Base-by-base conservation (phyloP, 176 grass and related monocot genomes). In the Coix lacrymajobi region DNA sequence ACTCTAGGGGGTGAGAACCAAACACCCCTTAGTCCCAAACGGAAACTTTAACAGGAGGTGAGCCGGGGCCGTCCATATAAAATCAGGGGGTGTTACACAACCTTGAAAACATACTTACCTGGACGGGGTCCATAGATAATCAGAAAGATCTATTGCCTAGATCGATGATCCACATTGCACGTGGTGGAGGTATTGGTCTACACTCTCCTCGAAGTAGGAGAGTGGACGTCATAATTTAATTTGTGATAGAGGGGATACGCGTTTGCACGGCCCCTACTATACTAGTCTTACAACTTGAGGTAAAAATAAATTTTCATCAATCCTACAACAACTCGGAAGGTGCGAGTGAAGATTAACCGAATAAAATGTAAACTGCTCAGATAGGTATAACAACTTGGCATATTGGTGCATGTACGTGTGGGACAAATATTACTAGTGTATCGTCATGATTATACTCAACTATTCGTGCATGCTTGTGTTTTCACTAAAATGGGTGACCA, bases 221-320 rank as follows among this genome's bases (percentile, higher is more conserved):
- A 92, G 51, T 89, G 83, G 83, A 84, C 24, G 75, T 92, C 69
- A 8, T 89, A 93, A 93, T 15, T 15, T 2, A 33, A 2, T 92
- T 93, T 93, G 72, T 93, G 58, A 0, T 1, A 75, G 58, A 39
- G 34, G 75, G 84, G 91, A 81, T 88, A 85, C 10, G 78, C 43
- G 82, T 90, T 3, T 43, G 82, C 88, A 62, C 68, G 68, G 52
- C 85, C 78, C 77, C 43, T 16, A 46, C 4, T 10, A 39, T 73
- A 25, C 52, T 22, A n/a, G 1, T 8, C 2, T 22, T 22, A 8
- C 2, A 56, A 56, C 12, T 29, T 12, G 2, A 40, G 39, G 7
- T 45, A n/a, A n/a, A n/a, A n/a, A n/a, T n/a, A n/a, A n/a, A n/a
- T n/a, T n/a, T n/a, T n/a, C n/a, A n/a, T n/a, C n/a, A n/a, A n/a